phyloP scores from a whole-genome alignment of 1,284 basidiomycete species.

The Rhodotorula sp. region DNA sequence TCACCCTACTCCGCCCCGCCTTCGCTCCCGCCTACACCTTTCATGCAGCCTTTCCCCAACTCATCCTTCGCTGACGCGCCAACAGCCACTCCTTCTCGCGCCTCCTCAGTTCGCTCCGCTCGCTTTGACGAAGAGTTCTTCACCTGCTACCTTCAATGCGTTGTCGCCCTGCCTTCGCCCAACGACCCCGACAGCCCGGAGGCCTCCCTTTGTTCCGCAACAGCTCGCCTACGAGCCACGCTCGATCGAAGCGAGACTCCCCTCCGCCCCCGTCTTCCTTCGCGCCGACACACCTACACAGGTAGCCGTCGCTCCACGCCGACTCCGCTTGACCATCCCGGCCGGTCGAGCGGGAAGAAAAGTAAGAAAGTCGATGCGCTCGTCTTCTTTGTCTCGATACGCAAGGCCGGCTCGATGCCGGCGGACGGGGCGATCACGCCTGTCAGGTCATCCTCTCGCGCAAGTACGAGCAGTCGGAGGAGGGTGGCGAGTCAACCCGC shows the following conservation, averaged over 20 bases:
- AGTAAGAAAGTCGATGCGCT: conserved; percentile 26
- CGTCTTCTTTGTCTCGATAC: conserved; percentile 36
- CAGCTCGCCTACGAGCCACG: background rate
- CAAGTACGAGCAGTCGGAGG: background rate
- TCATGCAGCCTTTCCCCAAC: conserved; percentile 11
- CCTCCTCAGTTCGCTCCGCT: background rate
- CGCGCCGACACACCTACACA: background rate
- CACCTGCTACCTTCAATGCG: conserved; percentile 32
- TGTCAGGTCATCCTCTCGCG: background rate
- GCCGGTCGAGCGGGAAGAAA: conserved; percentile 7
- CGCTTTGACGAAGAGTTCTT: conserved; percentile 15
- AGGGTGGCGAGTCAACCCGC: background rate
- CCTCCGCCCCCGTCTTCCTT: background rate
- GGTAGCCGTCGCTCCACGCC: background rate
- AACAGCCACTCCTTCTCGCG: background rate
- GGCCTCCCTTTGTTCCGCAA: background rate
- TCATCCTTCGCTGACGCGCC: background rate
- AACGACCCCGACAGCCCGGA: background rate
- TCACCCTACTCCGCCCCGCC: conserved; percentile 6
- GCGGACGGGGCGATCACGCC: background rate
- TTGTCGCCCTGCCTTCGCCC: conserved; percentile 11
- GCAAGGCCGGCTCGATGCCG: conserved; percentile 6
- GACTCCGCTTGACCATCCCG: conserved; percentile 5
- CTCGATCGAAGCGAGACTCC: background rate
- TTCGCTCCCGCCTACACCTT: conserved; percentile 20